Evolutionary conservation across 164 flowering plant genomes (phyloP), one percentile per base, ranked within the genome.

Genomic region (Magnolia officinalis): DNA sequence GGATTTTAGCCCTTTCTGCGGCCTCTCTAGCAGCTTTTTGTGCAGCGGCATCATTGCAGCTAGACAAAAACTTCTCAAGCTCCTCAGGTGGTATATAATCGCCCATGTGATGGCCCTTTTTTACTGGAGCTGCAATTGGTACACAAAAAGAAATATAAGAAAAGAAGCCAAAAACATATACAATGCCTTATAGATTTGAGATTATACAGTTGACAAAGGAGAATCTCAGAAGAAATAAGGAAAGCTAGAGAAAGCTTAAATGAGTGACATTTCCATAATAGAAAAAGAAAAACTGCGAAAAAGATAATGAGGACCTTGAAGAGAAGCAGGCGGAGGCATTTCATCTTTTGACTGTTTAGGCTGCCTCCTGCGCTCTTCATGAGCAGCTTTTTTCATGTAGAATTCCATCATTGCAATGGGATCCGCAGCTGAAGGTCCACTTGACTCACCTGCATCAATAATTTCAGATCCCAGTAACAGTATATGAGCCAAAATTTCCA

Each of bases 301-400:
- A 64, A 64, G 49, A 14, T 37, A 24, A 13, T 26, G 55, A 55
- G 6, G 73, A 91, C 98, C 98, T 86, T 92, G 98, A 70, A 95
- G 96, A 58, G 95, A 93, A 70, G 97, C 86, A 82, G 99, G 99
- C 6, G 99, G 99, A 21, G 99, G 99, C 99, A 95, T 95, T 83
- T 95, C 99, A 83, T 95, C 97, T 78, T 93, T 93, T 7, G 98
- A 92, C 52, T 85, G 88, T 82, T 80, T 95, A 75, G 91, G 95
- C 70, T 83, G 92, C 81, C 90, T 89, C 80, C 67, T 81, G 73
- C 84, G 87, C 83, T 95, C 99, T 84, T 95, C 99, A 55, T 87
- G 93, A 67, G 96, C 98, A 80, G 99, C 99, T 84, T 89, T 95
- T 85, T 92, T 93, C 95, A 91, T 84, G 84, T 93, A 95, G 78